Conservation (phyloP, 768 basidiomycete species). For the Pholiota conissans region DNA sequence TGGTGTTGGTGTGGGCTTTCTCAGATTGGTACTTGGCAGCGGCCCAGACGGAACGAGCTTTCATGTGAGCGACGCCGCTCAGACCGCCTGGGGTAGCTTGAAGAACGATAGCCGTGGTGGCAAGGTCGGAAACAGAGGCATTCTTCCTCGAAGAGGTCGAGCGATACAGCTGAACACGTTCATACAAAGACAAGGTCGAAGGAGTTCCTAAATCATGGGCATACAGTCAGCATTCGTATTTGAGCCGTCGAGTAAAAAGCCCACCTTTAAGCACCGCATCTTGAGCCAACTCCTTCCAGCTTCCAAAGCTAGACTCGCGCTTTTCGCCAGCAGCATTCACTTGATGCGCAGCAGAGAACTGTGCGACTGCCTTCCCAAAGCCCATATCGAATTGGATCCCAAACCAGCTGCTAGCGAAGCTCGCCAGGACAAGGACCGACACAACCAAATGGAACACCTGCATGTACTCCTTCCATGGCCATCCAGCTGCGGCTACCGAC, state of each 20-base stretch:
- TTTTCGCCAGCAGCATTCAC: background rate
- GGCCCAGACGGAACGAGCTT: conserved; percentile 42
- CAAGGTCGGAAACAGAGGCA: conserved; percentile 46
- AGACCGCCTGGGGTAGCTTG: conserved; percentile 34
- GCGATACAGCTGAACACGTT: conserved; percentile 57
- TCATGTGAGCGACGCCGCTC: conserved; percentile 33
- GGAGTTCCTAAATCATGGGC: conserved; percentile 15
- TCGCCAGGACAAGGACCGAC: conserved; percentile 60
- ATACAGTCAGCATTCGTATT: conserved; percentile 1
- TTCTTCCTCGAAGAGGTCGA: conserved; percentile 43
- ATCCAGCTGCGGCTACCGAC: conserved; percentile 21
- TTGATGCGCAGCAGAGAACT: conserved; percentile 4
- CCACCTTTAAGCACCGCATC: conserved; percentile 33
- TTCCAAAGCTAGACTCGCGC: conserved; percentile 13
- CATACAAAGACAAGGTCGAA: conserved; percentile 29
- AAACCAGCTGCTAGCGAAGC: conserved; percentile 43
- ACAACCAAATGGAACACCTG: conserved; percentile 68
- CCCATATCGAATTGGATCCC: conserved; percentile 27
- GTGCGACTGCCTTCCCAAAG: conserved; percentile 13
- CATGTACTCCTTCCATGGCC: conserved; percentile 52
- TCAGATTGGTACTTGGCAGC: conserved; percentile 15
- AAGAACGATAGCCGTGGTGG: conserved; percentile 58
- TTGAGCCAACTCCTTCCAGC: conserved; percentile 32
- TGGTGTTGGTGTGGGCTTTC: conserved; percentile 18
- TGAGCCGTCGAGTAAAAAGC: conserved; percentile 8